phyloP scores from a whole-genome alignment of 441 rosid species.

The Syzygium syzygioides region DNA sequence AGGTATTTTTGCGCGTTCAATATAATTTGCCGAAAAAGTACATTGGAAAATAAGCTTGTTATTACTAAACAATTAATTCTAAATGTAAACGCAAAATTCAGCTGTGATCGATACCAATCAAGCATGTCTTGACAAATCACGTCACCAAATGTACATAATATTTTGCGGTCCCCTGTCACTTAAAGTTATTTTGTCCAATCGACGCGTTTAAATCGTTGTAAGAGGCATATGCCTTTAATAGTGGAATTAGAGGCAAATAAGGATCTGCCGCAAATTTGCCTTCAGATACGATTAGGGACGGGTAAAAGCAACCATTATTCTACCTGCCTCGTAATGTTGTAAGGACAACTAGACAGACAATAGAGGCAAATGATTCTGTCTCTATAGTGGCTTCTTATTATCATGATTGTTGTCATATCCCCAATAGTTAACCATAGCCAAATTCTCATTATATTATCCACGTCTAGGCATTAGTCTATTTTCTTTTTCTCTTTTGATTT shows the following conservation, averaged over 20 bases:
- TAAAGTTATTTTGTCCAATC: neutral
- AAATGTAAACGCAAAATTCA: neutral
- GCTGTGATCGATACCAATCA: neutral
- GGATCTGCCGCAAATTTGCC: neutral
- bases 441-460: neutral
- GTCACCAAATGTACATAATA: rapidly evolving
- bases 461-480: neutral
- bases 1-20: no score
- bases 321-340: neutral
- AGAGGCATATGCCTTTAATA: rapidly evolving
- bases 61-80: neutral
- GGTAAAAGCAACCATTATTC: neutral
- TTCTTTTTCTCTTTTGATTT: neutral
- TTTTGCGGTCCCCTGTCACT: neutral
- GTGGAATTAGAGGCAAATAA: neutral
- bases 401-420: neutral
- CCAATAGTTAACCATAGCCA: neutral
- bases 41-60: neutral
- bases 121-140: neutral
- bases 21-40: rapidly evolving
- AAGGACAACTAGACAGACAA: no score
- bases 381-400: neutral
- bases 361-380: neutral
- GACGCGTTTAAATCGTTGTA: neutral
- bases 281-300: neutral